These are phyloP conservation scores for Cornus suecica DNA, from an alignment of 148 eudicot species.

Conservation along the genomic window DNA sequence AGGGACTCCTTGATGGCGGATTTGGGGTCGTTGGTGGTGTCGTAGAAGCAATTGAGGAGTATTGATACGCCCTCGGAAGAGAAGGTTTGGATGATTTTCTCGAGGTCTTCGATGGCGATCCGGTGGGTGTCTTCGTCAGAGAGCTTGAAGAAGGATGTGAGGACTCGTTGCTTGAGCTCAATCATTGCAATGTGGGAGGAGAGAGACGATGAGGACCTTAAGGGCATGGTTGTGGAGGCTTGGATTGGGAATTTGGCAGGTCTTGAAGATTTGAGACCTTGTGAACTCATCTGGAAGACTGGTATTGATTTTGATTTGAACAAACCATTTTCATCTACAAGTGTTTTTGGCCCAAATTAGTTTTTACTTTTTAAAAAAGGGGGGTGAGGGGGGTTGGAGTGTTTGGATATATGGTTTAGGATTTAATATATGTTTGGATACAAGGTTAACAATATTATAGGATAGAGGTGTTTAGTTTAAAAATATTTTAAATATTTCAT, in stretches of 20 bases:
- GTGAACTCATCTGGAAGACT: constrained; percentile 73
- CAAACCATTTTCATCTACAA: no score
- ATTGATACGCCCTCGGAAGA: constrained; percentile 66
- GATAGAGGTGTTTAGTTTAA: no score
- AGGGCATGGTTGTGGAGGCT: constrained; percentile 15
- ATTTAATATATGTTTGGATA: no score
- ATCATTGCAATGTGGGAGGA: constrained; percentile 85
- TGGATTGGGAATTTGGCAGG: constrained; percentile 41
- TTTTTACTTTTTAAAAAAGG: no score
- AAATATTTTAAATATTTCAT: no score
- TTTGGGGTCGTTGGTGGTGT: constrained; percentile 77
- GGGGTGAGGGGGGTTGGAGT: no score
- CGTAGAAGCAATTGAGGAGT: constrained; percentile 74
- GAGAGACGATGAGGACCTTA: constrained; percentile 37
- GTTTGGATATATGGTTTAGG: no score
- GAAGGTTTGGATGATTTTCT: constrained; percentile 51
- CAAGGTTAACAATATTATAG: no score
- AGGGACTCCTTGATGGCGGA: constrained; percentile 69
- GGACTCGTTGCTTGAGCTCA: constrained; percentile 76
- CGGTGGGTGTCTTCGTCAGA: constrained; percentile 95
- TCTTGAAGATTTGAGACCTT: constrained; percentile 58
- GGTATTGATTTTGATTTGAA: no score
- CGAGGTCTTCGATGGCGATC: constrained; percentile 88
- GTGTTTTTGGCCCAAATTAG: no score
- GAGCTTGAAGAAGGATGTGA: constrained; percentile 74